A percentile compares a stretch with the other conserved stretches of the same genome.
These are phyloP conservation scores for Brassica carinata DNA, from an alignment of 345 rosid genomes.

Conservation along the genomic window DNA sequence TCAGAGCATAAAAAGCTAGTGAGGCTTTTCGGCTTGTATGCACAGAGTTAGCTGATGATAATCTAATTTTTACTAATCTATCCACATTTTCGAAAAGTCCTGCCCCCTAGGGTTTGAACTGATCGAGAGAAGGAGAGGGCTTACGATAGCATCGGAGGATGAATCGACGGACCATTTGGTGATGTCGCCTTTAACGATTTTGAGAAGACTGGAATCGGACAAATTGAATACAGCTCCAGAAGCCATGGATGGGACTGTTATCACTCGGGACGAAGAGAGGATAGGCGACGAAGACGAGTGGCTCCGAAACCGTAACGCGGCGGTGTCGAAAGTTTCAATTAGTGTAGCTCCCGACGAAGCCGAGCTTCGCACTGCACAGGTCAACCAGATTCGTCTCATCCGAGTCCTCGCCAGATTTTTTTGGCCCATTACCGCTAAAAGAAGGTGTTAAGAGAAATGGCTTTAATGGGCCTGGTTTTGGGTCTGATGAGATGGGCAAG, in stretches of 20 bases:
- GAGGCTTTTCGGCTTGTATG: background rate
- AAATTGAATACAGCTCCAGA: slow-evolving; percentile 46
- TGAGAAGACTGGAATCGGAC: slow-evolving; percentile 55
- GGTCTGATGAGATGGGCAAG: slow-evolving; percentile 3
- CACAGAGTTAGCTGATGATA: background rate
- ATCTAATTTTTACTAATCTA: background rate
- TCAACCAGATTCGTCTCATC: slow-evolving; percentile 30
- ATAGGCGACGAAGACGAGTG: background rate
- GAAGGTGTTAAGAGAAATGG: background rate
- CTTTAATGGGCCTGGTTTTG: background rate
- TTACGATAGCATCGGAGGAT: slow-evolving; percentile 82
- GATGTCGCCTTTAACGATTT: slow-evolving; percentile 78
- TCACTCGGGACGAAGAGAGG: slow-evolving; percentile 23
- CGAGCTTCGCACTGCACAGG: slow-evolving; percentile 9
- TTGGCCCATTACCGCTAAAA: slow-evolving; percentile 7
- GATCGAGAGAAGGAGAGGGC: slow-evolving; percentile 24
- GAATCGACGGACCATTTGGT: slow-evolving; percentile 77
- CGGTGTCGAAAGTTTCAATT: background rate
- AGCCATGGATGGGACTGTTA: slow-evolving; percentile 48
- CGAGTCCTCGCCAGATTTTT: background rate
- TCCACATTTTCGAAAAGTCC: background rate
- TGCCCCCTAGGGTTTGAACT: background rate
- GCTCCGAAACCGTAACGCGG: background rate
- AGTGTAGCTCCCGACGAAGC: too few species aligned
- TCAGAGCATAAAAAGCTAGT: background rate